These are phyloP conservation scores for Nakaseomyces delphensis DNA, from an alignment of 1,139 yeast species.

Conservation along the genomic window DNA sequence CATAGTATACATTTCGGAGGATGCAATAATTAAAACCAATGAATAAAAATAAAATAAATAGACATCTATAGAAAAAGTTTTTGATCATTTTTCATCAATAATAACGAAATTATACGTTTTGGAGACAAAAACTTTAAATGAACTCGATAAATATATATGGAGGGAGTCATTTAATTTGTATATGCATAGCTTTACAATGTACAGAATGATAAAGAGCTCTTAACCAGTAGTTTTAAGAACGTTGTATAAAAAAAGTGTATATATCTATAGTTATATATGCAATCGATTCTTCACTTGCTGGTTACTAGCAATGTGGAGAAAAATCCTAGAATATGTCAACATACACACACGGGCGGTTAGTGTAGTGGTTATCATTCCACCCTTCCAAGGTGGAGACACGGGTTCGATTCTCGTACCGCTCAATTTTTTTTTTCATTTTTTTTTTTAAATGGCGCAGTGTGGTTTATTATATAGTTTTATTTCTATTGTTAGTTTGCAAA, in stretches of 20 bases:
- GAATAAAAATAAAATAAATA: not conserved
- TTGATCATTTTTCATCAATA: not conserved
- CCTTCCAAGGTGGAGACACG: constrained; percentile 35
- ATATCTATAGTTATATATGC: too few relatives aligned
- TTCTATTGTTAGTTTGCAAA: too few relatives aligned
- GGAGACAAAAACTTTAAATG: not conserved
- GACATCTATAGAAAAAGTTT: not conserved
- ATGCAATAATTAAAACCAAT: not conserved
- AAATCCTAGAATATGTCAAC: not conserved
- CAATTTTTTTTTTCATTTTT: constrained; percentile 16
- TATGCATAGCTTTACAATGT: too few relatives aligned
- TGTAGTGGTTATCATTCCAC: constrained; percentile 34
- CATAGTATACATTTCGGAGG: not conserved
- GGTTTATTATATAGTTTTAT: too few relatives aligned
- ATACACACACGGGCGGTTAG: constrained; percentile 29
- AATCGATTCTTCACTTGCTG: too few relatives aligned
- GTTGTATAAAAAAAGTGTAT: too few relatives aligned
- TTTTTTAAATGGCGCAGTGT: constrained; percentile 1
- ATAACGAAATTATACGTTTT: not conserved
- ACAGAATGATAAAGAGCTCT: too few relatives aligned
- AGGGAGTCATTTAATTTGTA: too few relatives aligned
- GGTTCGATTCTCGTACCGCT: constrained; percentile 35
- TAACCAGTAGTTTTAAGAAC: too few relatives aligned
- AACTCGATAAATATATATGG: constrained; percentile 11
- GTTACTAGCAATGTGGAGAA: too few relatives aligned